Conservation (phyloP, 768 basidiomycete genomes). For the Podaxis sp. region DNA sequence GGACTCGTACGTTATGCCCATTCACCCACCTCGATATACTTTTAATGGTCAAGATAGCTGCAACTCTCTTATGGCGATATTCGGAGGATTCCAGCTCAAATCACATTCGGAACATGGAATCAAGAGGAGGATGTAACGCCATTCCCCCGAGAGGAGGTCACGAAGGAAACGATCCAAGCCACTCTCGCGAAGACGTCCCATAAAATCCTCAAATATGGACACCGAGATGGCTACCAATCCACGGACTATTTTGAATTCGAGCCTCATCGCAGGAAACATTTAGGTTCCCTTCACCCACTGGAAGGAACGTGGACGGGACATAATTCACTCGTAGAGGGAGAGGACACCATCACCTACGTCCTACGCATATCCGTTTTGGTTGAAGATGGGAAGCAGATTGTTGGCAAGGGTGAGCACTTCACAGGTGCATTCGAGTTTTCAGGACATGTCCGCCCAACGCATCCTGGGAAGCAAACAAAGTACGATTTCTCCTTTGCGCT, state of each 20-base stretch:
- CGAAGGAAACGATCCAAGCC: conserved; percentile 19
- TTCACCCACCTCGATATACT: neutral
- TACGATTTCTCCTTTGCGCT: conserved; percentile 27
- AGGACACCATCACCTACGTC: conserved; percentile 26
- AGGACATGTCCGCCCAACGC: conserved; percentile 19
- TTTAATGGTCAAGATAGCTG: conserved; percentile 21
- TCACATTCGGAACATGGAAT: conserved; percentile 29
- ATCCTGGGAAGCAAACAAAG: conserved; percentile 15
- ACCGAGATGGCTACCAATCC: conserved; percentile 31
- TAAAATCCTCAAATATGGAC: conserved; percentile 31
- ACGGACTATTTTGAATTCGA: conserved; percentile 34
- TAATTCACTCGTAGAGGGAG: conserved; percentile 25
- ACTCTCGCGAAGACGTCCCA: conserved; percentile 12
- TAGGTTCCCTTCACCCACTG: conserved; percentile 21
- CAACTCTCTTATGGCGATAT: conserved; percentile 35
- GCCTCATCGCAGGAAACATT: conserved; percentile 16
- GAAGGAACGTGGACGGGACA: conserved; percentile 36
- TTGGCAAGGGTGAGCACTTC: conserved; percentile 36
- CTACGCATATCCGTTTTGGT: conserved; percentile 29
- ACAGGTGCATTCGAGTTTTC: conserved; percentile 30
- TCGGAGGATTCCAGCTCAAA: conserved; percentile 28
- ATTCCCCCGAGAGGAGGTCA: conserved; percentile 16
- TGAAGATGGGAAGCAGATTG: conserved; percentile 22
- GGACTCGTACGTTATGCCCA: conserved; percentile 27
- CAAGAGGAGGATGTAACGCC: conserved; percentile 20